Percentiles rank a stretch among this genome's conserved stretches.
phyloP scores from a whole-genome alignment of 2,329 filamentous ascomycete genomes.

The Neonectria neomacrospora region DNA sequence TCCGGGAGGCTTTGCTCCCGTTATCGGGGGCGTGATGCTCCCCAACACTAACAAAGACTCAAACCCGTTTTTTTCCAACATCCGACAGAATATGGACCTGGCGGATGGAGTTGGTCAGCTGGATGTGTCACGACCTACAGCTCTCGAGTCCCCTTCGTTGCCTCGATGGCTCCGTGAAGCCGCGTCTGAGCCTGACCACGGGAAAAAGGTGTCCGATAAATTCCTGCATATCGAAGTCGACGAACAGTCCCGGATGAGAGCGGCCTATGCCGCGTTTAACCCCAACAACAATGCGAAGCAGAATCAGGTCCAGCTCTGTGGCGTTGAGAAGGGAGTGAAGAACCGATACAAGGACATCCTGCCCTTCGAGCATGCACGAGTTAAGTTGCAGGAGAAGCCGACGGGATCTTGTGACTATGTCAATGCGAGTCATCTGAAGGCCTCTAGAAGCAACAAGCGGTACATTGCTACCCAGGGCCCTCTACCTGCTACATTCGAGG shows the following conservation, averaged over 20 bases:
- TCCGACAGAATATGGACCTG: slow-evolving; percentile 95
- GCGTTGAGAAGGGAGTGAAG: slow-evolving; percentile 93
- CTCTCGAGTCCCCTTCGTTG: slow-evolving; percentile 63
- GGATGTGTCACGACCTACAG: slow-evolving; percentile 61
- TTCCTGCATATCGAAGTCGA: slow-evolving; percentile 86
- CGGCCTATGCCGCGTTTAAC: slow-evolving; percentile 69
- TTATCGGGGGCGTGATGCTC: slow-evolving; percentile 90
- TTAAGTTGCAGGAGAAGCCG: slow-evolving; percentile 77
- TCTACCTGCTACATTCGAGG: slow-evolving; percentile 89
- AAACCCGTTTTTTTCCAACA: slow-evolving; percentile 95
- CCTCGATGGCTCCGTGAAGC: slow-evolving; percentile 83
- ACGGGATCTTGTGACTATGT: slow-evolving; percentile 88
- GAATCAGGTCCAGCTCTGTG: slow-evolving; percentile 77
- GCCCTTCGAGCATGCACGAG: slow-evolving; percentile 92
- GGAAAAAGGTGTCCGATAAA: slow-evolving; percentile 82
- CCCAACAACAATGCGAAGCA: slow-evolving; percentile 46
- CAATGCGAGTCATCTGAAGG: slow-evolving; percentile 89
- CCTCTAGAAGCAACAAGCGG: slow-evolving; percentile 83
- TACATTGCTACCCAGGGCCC: slow-evolving; percentile 98
- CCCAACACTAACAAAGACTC: slow-evolving; percentile 74
- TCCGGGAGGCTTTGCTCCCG: slow-evolving; percentile 65
- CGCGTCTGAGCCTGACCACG: slow-evolving; percentile 73
- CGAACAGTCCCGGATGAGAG: slow-evolving; percentile 93
- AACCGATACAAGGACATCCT: slow-evolving; percentile 99
- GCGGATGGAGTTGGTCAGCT: slow-evolving; percentile 92